Conservation (phyloP, 2,329 filamentous ascomycete genomes). For the Penicillium janthinellum region DNA sequence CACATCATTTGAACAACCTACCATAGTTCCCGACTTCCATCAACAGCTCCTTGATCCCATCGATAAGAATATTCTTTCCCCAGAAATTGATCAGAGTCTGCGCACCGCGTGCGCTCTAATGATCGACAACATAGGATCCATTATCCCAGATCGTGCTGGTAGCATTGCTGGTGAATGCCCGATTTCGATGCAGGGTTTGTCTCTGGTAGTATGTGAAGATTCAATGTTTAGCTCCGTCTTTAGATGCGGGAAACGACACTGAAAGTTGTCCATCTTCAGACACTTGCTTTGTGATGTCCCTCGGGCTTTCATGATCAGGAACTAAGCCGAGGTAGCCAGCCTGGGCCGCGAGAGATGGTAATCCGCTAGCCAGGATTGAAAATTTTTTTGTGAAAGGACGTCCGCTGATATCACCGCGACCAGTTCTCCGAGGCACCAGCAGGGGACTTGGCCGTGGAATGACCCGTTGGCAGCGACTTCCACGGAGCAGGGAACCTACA, state of each 20-base stretch:
- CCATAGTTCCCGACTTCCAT: slow-evolving; percentile 35
- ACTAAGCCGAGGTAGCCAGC: not conserved
- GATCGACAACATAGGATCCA: not conserved
- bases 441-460: not conserved
- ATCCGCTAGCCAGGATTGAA: not conserved
- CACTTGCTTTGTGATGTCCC: not conserved
- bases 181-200: not conserved
- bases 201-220: not conserved
- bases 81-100: slow-evolving; percentile 33
- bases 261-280: not conserved
- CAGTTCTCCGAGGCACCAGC: not conserved
- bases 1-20: slow-evolving; percentile 27
- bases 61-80: slow-evolving; percentile 39
- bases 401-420: not conserved
- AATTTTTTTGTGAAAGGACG: not conserved
- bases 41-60: slow-evolving; percentile 32
- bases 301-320: not conserved
- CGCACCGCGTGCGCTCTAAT: not conserved
- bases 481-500: not conserved
- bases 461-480: not conserved
- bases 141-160: not conserved
- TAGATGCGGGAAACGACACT: not conserved
- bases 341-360: not conserved
- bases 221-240: not conserved
- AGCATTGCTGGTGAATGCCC: not conserved